Evolutionary conservation across 225 moss, liverwort and hornwort genomes (phyloP).

Genomic region (Bryoerythrophyllum caledonicum): DNA sequence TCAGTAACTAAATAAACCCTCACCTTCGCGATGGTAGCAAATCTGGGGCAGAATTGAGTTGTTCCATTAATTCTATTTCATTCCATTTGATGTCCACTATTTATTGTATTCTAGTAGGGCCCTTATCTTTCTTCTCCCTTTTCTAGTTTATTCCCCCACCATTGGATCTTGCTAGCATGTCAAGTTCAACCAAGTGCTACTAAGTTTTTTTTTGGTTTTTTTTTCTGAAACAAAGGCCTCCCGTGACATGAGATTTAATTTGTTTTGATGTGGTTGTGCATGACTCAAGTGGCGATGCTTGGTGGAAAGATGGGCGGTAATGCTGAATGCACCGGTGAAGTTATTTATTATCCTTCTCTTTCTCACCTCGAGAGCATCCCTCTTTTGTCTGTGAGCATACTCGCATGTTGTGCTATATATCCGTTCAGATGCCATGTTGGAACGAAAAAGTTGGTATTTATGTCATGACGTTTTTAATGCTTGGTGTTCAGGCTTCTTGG

Average conservation of each 20-base stretch:
- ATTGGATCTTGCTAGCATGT: too few species aligned
- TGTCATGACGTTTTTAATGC: too few species aligned
- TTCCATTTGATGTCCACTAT: too few species aligned
- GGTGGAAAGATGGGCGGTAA: not conserved
- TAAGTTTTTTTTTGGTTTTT: not conserved
- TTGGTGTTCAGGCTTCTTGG: too few species aligned
- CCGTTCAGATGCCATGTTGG: not conserved
- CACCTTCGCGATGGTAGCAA: too few species aligned
- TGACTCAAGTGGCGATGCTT: not conserved
- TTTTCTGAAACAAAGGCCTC: not conserved
- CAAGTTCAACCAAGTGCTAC: not conserved
- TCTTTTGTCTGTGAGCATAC: not conserved
- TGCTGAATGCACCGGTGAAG: not conserved
- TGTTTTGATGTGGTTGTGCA: constrained; percentile 1
- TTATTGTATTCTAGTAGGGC: too few species aligned
- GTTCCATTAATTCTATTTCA: too few species aligned
- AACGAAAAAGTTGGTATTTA: not conserved
- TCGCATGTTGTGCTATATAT: not conserved
- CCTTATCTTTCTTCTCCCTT: too few species aligned
- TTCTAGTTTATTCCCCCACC: too few species aligned
- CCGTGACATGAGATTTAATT: not conserved
- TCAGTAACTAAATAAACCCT: too few species aligned
- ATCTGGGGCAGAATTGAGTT: too few species aligned
- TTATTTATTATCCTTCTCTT: not conserved
- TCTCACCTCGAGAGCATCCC: not conserved